A percentile compares a stretch with the other conserved stretches of the same genome.
Conservation (phyloP, 2,329 filamentous ascomycete genomes). For the Ilyonectria robusta region DNA sequence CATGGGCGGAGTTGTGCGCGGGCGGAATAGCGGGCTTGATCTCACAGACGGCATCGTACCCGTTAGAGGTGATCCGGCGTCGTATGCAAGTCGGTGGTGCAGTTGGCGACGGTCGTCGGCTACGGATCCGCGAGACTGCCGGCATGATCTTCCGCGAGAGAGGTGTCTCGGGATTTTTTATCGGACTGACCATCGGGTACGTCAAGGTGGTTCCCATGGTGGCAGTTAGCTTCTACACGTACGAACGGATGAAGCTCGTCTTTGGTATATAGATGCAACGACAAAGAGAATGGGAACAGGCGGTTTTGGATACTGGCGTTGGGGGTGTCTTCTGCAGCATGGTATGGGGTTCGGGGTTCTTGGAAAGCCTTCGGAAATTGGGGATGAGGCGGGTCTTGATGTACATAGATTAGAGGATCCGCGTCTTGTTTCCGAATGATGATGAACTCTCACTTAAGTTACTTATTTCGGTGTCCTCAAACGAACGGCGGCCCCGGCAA, state of each 20-base stretch:
- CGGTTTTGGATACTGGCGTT: slow-evolving; percentile 43
- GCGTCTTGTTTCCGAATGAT: slow-evolving; percentile 13
- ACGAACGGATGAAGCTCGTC: slow-evolving; percentile 73
- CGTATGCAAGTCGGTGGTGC: slow-evolving; percentile 98
- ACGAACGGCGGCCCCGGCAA: background rate
- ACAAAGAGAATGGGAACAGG: slow-evolving; percentile 13
- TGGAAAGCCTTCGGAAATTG: slow-evolving; percentile 9
- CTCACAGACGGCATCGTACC: slow-evolving; percentile 93
- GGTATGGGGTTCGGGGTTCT: slow-evolving; percentile 30
- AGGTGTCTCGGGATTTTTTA: slow-evolving; percentile 87
- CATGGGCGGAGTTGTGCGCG: slow-evolving; percentile 87
- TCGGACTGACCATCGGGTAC: slow-evolving; percentile 95
- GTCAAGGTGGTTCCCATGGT: slow-evolving; percentile 93
- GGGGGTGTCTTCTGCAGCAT: slow-evolving; percentile 36
- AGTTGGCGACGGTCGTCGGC: slow-evolving; percentile 87
- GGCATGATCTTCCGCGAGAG: slow-evolving; percentile 80
- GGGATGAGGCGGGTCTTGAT: slow-evolving; percentile 11
- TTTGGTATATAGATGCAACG: slow-evolving; percentile 71
- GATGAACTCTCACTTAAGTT: background rate
- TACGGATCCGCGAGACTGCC: slow-evolving; percentile 85
- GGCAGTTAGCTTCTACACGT: slow-evolving; percentile 78
- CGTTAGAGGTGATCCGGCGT: slow-evolving; percentile 90
- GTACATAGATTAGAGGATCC: slow-evolving; percentile 21
- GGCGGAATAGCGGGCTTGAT: slow-evolving; percentile 91
- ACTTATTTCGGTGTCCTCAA: background rate